Evolutionary conservation across 768 basidiomycete species (phyloP).

Genomic region (Tulasnella calospora): DNA sequence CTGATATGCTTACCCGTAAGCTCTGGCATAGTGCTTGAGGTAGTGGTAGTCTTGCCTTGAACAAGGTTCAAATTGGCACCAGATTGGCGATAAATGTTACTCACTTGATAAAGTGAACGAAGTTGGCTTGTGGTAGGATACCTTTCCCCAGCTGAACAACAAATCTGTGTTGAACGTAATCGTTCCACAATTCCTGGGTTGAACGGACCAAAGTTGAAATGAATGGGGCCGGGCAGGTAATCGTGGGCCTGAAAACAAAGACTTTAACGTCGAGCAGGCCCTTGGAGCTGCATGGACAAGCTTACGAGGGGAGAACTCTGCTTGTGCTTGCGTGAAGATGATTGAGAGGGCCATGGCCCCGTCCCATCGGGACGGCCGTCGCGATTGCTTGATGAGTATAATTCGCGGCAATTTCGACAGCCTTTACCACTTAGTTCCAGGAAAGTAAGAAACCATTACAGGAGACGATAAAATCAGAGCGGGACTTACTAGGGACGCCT

Average conservation of each 20-base stretch:
- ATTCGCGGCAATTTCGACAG: slow-evolving; percentile 54
- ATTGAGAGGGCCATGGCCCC: slow-evolving; percentile 80
- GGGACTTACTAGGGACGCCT: slow-evolving; percentile 43
- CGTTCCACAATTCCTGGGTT: slow-evolving; percentile 55
- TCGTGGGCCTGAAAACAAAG: slow-evolving; percentile 47
- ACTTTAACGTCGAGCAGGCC: not conserved
- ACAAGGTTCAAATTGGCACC: not conserved
- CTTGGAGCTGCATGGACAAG: slow-evolving; percentile 26
- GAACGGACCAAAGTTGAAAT: slow-evolving; percentile 57
- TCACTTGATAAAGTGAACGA: slow-evolving; percentile 81
- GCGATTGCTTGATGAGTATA: slow-evolving; percentile 75
- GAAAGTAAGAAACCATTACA: not conserved
- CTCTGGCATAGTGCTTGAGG: slow-evolving; percentile 76
- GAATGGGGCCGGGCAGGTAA: slow-evolving; percentile 62
- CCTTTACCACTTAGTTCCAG: slow-evolving; percentile 50
- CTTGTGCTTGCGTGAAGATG: slow-evolving; percentile 61
- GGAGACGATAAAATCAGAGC: no score
- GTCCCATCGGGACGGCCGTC: slow-evolving; percentile 60
- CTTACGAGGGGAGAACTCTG: slow-evolving; percentile 53
- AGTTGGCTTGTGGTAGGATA: slow-evolving; percentile 57
- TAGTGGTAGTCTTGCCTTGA: slow-evolving; percentile 75
- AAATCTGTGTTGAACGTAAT: slow-evolving; percentile 80
- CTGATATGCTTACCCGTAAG: slow-evolving; percentile 53
- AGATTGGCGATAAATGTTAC: slow-evolving; percentile 30
- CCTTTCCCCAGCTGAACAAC: slow-evolving; percentile 71